phyloP scores from a whole-genome alignment of 1,284 basidiomycete species.

The Ceratobasidium sp. region DNA sequence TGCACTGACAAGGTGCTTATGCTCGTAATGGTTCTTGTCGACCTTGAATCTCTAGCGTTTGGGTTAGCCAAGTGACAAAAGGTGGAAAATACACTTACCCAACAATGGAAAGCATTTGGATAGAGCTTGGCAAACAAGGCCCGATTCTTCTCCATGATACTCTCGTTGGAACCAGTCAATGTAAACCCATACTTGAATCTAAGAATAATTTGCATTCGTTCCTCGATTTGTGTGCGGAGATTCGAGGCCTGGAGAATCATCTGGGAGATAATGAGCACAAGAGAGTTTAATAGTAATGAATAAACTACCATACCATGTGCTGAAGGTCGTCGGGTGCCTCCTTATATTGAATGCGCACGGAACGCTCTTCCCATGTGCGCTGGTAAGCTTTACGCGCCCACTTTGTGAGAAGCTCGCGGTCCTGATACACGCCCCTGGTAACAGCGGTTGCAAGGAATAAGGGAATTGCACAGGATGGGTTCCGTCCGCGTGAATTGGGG shows the following conservation, averaged over 20 bases:
- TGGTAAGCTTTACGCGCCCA: not conserved
- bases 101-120: conserved; percentile 15
- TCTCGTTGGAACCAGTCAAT: not conserved
- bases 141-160: not conserved
- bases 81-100: not conserved
- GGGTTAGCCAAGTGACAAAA: not conserved
- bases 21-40: not conserved
- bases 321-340: not conserved
- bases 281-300: not conserved
- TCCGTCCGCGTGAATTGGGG: not conserved
- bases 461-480: not conserved
- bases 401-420: not conserved
- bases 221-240: not conserved
- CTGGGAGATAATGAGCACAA: not conserved
- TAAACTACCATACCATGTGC: not conserved
- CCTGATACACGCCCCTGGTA: not conserved
- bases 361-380: not conserved
- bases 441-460: not conserved
- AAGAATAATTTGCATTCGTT: not conserved
- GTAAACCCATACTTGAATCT: not conserved
- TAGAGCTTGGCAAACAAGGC: not conserved
- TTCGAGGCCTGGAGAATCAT: not conserved
- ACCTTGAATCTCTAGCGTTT: not conserved
- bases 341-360: not conserved
- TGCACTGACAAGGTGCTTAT: not conserved